A percentile compares a stretch with the other conserved stretches of the same genome.
phyloP scores from a whole-genome alignment of 495 filamentous ascomycete species.

The Talaromyces trachyspermus region DNA sequence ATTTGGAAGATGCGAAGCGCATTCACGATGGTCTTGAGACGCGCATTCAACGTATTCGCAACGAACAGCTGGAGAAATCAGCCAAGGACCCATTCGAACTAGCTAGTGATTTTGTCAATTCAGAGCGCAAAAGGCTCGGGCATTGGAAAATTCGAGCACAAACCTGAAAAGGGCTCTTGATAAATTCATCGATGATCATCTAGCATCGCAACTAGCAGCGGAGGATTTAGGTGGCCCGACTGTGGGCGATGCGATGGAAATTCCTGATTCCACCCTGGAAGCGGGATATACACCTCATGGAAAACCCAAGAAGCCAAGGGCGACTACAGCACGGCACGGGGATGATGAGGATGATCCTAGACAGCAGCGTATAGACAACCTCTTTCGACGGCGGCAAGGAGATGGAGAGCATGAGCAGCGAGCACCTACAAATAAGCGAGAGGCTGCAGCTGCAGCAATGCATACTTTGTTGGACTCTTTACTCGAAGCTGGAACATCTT shows the following conservation, averaged over 20 bases:
- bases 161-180: constrained; percentile 55
- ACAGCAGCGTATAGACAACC: constrained; percentile 65
- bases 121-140: constrained; percentile 50
- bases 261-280: constrained; percentile 53
- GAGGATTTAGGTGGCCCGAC: constrained; percentile 83
- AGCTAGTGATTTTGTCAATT: constrained; percentile 48
- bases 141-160: constrained; percentile 47
- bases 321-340: constrained; percentile 34
- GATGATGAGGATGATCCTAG: constrained; percentile 19
- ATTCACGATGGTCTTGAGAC: constrained; percentile 48
- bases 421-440: constrained; percentile 46
- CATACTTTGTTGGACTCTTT: constrained; percentile 56
- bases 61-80: constrained; percentile 42
- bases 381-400: constrained; percentile 48
- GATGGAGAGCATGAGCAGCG: constrained; percentile 20
- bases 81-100: constrained; percentile 53
- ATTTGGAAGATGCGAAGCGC: constrained; percentile 51
- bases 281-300: constrained; percentile 68
- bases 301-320: constrained; percentile 55
- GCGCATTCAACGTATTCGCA: constrained; percentile 50
- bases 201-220: constrained; percentile 75
- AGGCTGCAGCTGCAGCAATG: constrained; percentile 59
- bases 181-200: constrained; percentile 63
- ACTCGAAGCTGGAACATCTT: constrained; percentile 55
- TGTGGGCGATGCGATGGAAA: constrained; percentile 63